These are phyloP conservation scores for Yamadazyma conglobata DNA, from an alignment of 1,139 yeast genomes.

Conservation along the genomic window DNA sequence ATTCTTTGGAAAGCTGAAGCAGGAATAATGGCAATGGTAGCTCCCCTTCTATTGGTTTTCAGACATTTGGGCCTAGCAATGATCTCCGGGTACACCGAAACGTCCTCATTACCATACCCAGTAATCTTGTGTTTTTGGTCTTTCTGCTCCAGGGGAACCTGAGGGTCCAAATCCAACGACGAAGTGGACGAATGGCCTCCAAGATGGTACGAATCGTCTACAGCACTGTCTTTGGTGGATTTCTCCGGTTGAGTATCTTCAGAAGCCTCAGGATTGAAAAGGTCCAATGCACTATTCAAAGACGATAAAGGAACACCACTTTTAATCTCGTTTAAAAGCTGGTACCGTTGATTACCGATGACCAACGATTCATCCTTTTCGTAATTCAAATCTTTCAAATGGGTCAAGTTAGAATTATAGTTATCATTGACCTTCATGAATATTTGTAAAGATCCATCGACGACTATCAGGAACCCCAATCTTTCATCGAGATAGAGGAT, in stretches of 20 bases:
- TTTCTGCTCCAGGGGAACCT: too few species aligned
- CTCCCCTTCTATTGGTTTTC: slow-evolving; percentile 30
- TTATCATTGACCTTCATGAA: slow-evolving; percentile 52
- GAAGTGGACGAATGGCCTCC: slow-evolving; percentile 12
- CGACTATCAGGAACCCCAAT: slow-evolving; percentile 88
- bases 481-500: slow-evolving; percentile 67
- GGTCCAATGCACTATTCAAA: slow-evolving; percentile 70
- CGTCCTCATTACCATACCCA: slow-evolving; percentile 1
- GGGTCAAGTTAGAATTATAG: slow-evolving; percentile 7
- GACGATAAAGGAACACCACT: slow-evolving; percentile 87
- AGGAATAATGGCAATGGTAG: slow-evolving; percentile 92
- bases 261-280: slow-evolving; percentile 30
- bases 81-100: slow-evolving; percentile 35
- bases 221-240: slow-evolving; percentile 2
- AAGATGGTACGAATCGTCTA: slow-evolving; percentile 2
- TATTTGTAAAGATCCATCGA: slow-evolving; percentile 85
- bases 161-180: slow-evolving; percentile 11
- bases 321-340: slow-evolving; percentile 77
- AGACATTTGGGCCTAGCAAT: slow-evolving; percentile 55
- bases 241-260: not conserved
- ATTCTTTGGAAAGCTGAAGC: slow-evolving; percentile 74
- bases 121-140: too few species aligned
- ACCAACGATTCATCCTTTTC: slow-evolving; percentile 41
- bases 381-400: slow-evolving; percentile 23
- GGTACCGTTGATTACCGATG: slow-evolving; percentile 58